Percentiles rank a stretch among this genome's conserved stretches.
Conservation (phyloP, 345 rosid genomes). For the Lepidium africanum region DNA sequence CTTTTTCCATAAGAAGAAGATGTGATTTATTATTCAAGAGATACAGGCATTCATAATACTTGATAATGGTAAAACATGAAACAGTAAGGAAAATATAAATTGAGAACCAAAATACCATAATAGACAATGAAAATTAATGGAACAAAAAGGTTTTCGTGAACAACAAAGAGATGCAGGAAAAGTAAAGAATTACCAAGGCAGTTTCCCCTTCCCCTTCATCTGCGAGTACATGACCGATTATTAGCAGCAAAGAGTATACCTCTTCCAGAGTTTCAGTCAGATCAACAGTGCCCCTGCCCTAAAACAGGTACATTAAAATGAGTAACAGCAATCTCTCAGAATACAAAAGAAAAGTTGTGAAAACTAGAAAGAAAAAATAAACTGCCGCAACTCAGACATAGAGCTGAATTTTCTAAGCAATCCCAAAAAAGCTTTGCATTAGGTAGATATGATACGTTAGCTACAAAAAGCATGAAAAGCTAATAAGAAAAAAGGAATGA, state of each 20-base stretch:
- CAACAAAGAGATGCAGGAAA: slow-evolving; percentile 12
- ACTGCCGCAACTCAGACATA: not conserved
- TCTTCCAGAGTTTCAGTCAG: slow-evolving; percentile 85
- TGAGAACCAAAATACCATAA: not conserved
- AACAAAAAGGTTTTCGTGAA: not conserved
- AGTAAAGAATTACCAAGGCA: slow-evolving; percentile 59
- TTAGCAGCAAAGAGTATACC: slow-evolving; percentile 73
- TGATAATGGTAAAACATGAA: not conserved
- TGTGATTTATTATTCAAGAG: not conserved
- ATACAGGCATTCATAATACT: slow-evolving; percentile 1
- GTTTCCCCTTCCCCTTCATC: slow-evolving; percentile 99
- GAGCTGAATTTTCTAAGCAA: not conserved
- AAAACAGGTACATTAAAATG: slow-evolving; percentile 15
- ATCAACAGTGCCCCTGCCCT: slow-evolving; percentile 86
- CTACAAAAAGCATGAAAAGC: slow-evolving; percentile 1
- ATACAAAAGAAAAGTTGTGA: not conserved
- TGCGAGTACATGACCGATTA: slow-evolving; percentile 91
- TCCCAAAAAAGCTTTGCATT: not conserved
- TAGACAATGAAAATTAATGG: not conserved
- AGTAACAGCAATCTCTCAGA: slow-evolving; percentile 16
- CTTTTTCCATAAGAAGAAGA: not conserved
- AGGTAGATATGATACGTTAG: not conserved
- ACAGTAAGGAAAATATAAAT: not conserved
- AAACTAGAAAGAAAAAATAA: not conserved
- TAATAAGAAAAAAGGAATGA: not conserved